Base-by-base conservation (phyloP, 257 asterid genomes). In the Ehretia macrophylla region DNA sequence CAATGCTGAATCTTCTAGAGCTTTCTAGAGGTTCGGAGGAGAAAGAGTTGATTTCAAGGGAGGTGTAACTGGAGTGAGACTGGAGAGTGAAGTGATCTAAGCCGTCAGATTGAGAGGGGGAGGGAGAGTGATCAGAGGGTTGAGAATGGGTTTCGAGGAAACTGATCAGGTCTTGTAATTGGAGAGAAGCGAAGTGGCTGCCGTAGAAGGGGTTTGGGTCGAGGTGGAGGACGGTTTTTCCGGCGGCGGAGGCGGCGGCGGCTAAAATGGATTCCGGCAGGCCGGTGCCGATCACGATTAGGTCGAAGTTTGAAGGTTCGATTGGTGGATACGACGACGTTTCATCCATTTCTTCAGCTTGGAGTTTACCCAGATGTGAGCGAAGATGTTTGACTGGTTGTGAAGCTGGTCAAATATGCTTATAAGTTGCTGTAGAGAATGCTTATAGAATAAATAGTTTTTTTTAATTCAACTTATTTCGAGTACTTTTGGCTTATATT, bases 161-260 rank as follows among this genome's bases (percentile, higher is more conserved):
- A 58, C 83, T 50, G 54, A 63, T 63, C 46, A 89, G 68, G 63
- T 78, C 91, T 23, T 70, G 55, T 63, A 93, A 83, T 19, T 93
- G 75, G 60, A 87, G 86, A 18, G 97, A 85, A 4, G 95, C 80
- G 52, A 66, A 79, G 77, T 83, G 90, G 63, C 70, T 8, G 23
- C 97, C 99, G 65, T 93, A 93, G 57, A 66, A 84, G 14, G 87
- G 81, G 56, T 89, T 81, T 32, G 95, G 84, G 60, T 93, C 97
- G 17, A 93, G 81, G 57, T 86, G 95, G 55, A 93, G 87, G 66
- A 93, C 99, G 6, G 87, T 40, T 85, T 93, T 89, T 0, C 90
- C 86, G 69, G 78, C 76, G 59, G 85, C 80, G 14, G 96, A 77
- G 1, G 96, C 86, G 8, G 97, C 95, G 27, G 96, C 73, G 65